Percentiles rank a stretch among this genome's conserved stretches.
phyloP scores from a whole-genome alignment of 23 red algal species.

The Cyanidioschyzon merolae region DNA sequence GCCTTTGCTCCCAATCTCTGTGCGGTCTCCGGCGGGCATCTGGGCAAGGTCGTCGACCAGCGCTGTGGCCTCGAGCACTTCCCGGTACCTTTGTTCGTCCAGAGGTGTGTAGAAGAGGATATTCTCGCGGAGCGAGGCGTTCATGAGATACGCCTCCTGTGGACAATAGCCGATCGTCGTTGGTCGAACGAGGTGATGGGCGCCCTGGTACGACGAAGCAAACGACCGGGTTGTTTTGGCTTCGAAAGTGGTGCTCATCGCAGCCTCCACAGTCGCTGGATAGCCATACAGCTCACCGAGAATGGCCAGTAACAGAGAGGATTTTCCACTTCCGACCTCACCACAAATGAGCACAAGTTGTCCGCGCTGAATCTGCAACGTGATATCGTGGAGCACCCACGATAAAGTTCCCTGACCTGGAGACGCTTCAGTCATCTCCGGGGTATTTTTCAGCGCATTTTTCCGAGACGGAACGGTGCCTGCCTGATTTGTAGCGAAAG shows the following conservation, averaged over 20 bases:
- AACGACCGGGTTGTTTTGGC: not conserved
- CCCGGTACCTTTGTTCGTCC: slow-evolving; percentile 10
- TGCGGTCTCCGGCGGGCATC: slow-evolving; percentile 24
- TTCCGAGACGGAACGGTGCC: not conserved
- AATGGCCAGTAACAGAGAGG: slow-evolving; percentile 54
- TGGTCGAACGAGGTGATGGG: not conserved
- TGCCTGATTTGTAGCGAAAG: not conserved
- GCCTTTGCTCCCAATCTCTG: slow-evolving; percentile 44
- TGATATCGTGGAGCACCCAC: slow-evolving; percentile 30
- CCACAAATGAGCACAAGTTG: slow-evolving; percentile 49
- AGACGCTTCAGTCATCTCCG: not conserved
- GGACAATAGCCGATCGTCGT: slow-evolving; percentile 12
- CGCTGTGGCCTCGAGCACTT: slow-evolving; percentile 18
- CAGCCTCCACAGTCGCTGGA: not conserved
- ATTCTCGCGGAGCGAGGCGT: slow-evolving; percentile 25
- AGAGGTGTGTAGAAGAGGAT: slow-evolving; percentile 3
- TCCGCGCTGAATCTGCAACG: slow-evolving; percentile 39
- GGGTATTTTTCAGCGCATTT: not conserved
- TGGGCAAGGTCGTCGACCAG: slow-evolving; percentile 25
- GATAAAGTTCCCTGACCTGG: not conserved
- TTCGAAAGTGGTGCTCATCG: not conserved
- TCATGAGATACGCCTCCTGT: slow-evolving; percentile 23
- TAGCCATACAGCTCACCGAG: slow-evolving; percentile 52
- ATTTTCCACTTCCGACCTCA: slow-evolving; percentile 59
- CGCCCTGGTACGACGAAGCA: too few species aligned